Percentiles rank a stretch among this genome's conserved stretches.
Evolutionary conservation across 2,329 filamentous ascomycete genomes (phyloP).

Genomic region (Hawksworthiomyces lignivorus): DNA sequence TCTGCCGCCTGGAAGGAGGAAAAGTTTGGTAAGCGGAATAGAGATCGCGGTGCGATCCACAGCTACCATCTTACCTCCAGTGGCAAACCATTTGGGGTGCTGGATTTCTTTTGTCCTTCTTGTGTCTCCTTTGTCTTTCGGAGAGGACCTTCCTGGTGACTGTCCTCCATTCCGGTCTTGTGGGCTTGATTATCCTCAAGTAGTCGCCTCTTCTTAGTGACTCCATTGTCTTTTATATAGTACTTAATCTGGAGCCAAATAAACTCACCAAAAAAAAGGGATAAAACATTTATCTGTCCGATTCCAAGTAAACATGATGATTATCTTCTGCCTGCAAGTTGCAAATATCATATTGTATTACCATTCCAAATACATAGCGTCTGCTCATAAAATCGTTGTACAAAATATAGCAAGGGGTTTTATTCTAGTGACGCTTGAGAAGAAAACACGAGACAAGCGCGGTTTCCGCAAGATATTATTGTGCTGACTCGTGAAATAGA

Average conservation of each 20-base stretch:
- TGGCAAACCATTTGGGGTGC: conserved; percentile 10
- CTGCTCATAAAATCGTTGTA: too few species aligned
- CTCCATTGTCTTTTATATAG: conserved; percentile 17
- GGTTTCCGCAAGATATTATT: too few species aligned
- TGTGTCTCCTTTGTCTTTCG: conserved; percentile 10
- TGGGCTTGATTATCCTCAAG: too few species aligned
- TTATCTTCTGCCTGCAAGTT: too few species aligned
- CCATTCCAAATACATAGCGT: too few species aligned
- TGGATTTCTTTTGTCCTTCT: conserved; percentile 10
- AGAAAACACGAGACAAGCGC: too few species aligned
- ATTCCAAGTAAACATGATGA: too few species aligned
- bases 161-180: neutral
- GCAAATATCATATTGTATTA: too few species aligned
- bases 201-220: neutral
- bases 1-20: neutral
- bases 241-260: conserved; percentile 32
- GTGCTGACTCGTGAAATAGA: too few species aligned
- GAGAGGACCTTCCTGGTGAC: conserved; percentile 3
- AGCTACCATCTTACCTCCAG: neutral
- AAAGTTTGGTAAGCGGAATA: neutral
- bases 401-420: too few species aligned
- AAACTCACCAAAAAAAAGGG: conserved; percentile 12
- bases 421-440: too few species aligned
- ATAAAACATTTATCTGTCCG: neutral
- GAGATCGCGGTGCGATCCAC: conserved; percentile 9